Base-by-base conservation (phyloP, 768 basidiomycete genomes). In the Auriscalpium microsporum region DNA sequence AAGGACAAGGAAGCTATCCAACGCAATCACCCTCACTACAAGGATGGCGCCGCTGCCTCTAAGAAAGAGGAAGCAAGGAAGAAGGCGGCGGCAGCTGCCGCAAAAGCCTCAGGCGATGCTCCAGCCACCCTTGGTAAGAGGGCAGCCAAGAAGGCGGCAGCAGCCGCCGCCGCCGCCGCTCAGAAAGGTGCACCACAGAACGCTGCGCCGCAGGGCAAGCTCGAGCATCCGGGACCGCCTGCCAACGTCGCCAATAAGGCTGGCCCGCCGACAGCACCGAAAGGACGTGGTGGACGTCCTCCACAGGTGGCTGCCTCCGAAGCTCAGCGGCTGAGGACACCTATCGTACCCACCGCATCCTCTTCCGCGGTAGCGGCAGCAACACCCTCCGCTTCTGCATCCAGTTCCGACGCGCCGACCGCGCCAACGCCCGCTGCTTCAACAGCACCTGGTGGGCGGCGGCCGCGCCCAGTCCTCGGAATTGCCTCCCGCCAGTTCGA, bases 1-100 rank as follows among this genome's bases (percentile, higher is more conserved):
- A 84, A 79, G 63, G 89, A 87, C 66, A 90, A 83, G 64, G 84
- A 86, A 62, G 72, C 81, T 33, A 88, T 85, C 55, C 72, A 83
- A 35, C 81, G 85, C 40, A 86, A 82, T 54, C 86, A 90, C 40
- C 78, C 81, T 0, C 87, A 87, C 65, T 85, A 86, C 71, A 84
- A 83, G 64, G 82, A 82, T 38, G 67, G 64, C 10, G 45, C 66
- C 23, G 64, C 69, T 8, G 70, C 73, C 50, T 57, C 66, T 16
- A 69, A 70, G 65, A 75, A 73, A 56, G 73, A 73, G 19, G 76
- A 74, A 2, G 64, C 56, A 4, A 74, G 71, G 65, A 72, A 73
- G 65, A 72, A 71, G 58, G 64, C 63, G 2, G 61, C 50, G 1
- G 46, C 37, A 3, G 50, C 66, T 10, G 17, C 64, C 33, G 54